A percentile compares a stretch with the other conserved stretches of the same genome.
phyloP scores from a whole-genome alignment of 2,329 filamentous ascomycete species.

The Sclerotinia trifoliorum region DNA sequence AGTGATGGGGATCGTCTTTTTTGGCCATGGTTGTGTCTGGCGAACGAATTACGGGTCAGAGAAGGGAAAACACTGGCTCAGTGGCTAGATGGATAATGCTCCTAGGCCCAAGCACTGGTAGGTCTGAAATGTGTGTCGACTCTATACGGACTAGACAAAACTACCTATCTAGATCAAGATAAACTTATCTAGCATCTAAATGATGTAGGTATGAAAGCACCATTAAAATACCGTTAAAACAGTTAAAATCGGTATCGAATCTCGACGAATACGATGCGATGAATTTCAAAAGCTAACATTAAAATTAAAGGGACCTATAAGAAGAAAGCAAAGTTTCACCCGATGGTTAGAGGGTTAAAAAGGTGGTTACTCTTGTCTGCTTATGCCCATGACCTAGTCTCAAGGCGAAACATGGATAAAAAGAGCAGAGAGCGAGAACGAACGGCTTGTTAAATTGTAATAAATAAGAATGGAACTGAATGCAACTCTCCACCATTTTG shows the following conservation, averaged over 20 bases:
- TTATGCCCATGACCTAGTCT: constrained; percentile 19
- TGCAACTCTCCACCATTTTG: constrained; percentile 16
- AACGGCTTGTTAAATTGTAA: constrained; percentile 18
- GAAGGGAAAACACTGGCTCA: not conserved
- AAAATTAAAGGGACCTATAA: not conserved
- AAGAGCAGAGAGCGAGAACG: constrained; percentile 6
- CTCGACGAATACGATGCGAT: no score
- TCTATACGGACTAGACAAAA: not conserved
- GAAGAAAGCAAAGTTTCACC: not conserved
- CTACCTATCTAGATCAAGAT: not conserved
- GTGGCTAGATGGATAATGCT: not conserved
- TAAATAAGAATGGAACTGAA: constrained; percentile 10
- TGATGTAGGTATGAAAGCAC: not conserved
- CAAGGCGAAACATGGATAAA: constrained; percentile 11
- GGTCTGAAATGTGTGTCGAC: not conserved
- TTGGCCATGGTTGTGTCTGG: constrained; percentile 2
- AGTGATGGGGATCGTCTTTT: constrained; percentile 19
- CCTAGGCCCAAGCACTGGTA: constrained; percentile 8
- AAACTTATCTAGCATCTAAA: constrained; percentile 10
- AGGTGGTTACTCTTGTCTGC: constrained; percentile 7
- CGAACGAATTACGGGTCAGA: constrained; percentile 11
- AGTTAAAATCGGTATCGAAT: not conserved
- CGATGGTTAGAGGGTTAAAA: constrained; percentile 9
- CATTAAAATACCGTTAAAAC: not conserved
- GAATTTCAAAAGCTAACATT: not conserved